Base-by-base conservation (phyloP, 345 rosid genomes). In the Heritiera fomes region DNA sequence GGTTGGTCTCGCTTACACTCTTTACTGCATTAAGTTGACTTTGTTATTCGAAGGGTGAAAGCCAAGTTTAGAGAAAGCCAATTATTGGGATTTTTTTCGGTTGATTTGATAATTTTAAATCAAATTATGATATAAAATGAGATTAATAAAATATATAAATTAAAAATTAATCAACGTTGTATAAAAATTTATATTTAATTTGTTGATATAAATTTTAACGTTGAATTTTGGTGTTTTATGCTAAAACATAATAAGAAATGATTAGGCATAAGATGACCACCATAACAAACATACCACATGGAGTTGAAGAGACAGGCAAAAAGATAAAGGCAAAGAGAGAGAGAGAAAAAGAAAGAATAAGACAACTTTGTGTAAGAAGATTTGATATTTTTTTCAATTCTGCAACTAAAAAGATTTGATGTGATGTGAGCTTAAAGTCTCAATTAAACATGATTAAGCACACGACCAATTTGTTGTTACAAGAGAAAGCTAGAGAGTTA, bases 271-370 rank as follows among this genome's bases (percentile, higher is more conserved):
- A 49, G 71, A 77, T 32, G 17, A 45, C 28, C 52, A 41, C 80
- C 78, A 73, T 71, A 72, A 60, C 65, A 41, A 81, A 81, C 87
- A 81, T 4, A 45, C 38, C 78, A 77, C 80, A 82, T 82, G 83
- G 66, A 15, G n/a, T 65, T 55, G 76, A 73, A 8, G 60, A n/a
- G 40, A 65, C 32, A 13, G 6, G 38, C 14, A 17, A 14, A 63
- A 20, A 53, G 6, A 53, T 14, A 53, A 53, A 53, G 58, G n/a
- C 7, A 15, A 53, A 53, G 1, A 18, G 28, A 23, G 12, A n/a
- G 5, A 23, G 1, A 8, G 12, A 40, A 41, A 41, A 41, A 8
- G 20, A 43, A 28, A 28, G 71, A 17, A n/a, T 46, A 6, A 68
- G 72, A 78, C 13, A 47, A 12, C 3, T 50, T 49, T 49, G 13